These are phyloP conservation scores for Capronia epimyces DNA, from an alignment of 2,329 filamentous ascomycete genomes.

Conservation along the genomic window DNA sequence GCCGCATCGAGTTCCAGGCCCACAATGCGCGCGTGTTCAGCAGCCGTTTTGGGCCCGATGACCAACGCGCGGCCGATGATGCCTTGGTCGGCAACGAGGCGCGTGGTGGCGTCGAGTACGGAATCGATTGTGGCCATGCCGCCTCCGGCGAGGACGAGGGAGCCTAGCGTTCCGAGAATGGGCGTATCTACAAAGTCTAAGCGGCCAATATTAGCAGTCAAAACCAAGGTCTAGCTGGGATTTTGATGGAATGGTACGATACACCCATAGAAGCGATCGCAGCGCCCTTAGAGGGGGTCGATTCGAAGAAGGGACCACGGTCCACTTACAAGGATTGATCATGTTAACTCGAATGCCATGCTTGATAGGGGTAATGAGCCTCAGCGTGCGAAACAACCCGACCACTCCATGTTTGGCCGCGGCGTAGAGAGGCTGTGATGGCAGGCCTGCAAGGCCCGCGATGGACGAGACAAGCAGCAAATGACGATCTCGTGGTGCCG, in stretches of 20 bases:
- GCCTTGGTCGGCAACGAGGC: constrained; percentile 54
- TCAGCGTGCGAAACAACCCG: constrained; percentile 58
- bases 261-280: no score
- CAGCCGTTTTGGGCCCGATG: constrained; percentile 52
- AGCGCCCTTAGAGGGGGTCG: no score
- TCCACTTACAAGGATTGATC: constrained; percentile 51
- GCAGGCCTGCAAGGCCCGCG: constrained; percentile 46
- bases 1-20: constrained; percentile 19
- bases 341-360: constrained; percentile 59
- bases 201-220: not conserved
- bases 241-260: no score
- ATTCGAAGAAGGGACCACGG: no score
- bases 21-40: constrained; percentile 31
- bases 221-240: no score
- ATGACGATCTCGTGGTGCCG: constrained; percentile 49
- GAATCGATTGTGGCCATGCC: constrained; percentile 51
- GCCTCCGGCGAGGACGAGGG: constrained; percentile 53
- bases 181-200: constrained; percentile 57
- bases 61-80: constrained; percentile 55
- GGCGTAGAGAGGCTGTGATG: constrained; percentile 50
- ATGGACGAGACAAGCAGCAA: constrained; percentile 60
- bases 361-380: constrained; percentile 44
- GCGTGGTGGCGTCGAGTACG: constrained; percentile 59
- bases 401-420: constrained; percentile 62
- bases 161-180: constrained; percentile 47